Conservation (phyloP, 148 eudicot species). For the Silene uniflora region DNA sequence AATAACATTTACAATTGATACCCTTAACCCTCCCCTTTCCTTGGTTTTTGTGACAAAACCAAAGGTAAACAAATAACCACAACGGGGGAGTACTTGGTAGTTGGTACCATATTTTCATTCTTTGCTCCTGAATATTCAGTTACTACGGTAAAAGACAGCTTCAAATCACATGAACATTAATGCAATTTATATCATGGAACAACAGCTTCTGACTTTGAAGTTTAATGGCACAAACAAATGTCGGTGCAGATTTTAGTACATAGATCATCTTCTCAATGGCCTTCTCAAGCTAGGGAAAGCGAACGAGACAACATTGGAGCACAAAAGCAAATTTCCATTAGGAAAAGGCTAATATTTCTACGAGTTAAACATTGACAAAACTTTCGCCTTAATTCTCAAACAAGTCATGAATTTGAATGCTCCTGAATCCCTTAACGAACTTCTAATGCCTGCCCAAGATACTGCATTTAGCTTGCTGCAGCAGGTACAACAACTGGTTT, state of each 20-base stretch:
- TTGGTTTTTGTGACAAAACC: too few relatives aligned
- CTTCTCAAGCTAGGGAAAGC: background rate
- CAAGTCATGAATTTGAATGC: constrained; percentile 13
- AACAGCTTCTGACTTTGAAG: background rate
- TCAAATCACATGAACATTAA: too few relatives aligned
- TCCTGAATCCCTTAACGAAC: constrained; percentile 2
- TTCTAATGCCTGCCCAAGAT: background rate
- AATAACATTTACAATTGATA: too few relatives aligned
- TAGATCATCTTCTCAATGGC: background rate
- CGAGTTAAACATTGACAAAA: constrained; percentile 1
- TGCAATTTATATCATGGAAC: too few relatives aligned
- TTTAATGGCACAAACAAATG: background rate
- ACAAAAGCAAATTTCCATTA: constrained; percentile 17
- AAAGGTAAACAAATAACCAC: too few relatives aligned
- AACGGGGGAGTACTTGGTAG: too few relatives aligned
- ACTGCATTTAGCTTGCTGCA: constrained; percentile 28
- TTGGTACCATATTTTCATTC: too few relatives aligned
- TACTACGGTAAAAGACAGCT: too few relatives aligned
- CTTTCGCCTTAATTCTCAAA: constrained; percentile 7
- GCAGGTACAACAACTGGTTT: constrained; percentile 41
- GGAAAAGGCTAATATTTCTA: constrained; percentile 6
- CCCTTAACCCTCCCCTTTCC: too few relatives aligned
- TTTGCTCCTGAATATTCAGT: too few relatives aligned
- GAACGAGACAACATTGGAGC: constrained; percentile 4
- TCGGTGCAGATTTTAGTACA: background rate